A percentile compares a stretch with the other conserved stretches of the same genome.
Conservation (phyloP, 2,329 filamentous ascomycete genomes). For the Fusarium lyarnte region DNA sequence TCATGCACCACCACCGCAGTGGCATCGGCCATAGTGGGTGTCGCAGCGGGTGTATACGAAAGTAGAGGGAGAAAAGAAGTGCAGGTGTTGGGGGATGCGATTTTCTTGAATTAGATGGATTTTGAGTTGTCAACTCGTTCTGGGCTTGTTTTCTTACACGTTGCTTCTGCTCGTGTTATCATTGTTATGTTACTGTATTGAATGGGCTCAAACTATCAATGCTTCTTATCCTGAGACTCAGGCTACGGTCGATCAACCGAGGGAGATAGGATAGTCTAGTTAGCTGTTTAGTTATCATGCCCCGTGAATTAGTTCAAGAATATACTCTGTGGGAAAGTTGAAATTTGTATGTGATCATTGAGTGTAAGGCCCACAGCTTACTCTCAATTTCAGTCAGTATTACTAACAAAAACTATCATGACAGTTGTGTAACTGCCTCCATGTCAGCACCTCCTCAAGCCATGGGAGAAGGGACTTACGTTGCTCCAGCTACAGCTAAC, state of each 20-base stretch:
- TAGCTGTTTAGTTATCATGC: no score
- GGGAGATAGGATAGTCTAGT: no score
- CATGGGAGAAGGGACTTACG: accelerated
- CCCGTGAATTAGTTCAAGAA: no score
- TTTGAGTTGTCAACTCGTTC: accelerated
- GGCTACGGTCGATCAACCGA: no score
- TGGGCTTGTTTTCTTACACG: background rate
- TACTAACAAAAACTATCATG: background rate
- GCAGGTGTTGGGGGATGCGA: background rate
- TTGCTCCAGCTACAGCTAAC: background rate
- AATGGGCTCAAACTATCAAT: no score
- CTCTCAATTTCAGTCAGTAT: background rate
- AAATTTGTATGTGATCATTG: no score
- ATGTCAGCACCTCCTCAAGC: background rate
- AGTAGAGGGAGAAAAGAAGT: background rate
- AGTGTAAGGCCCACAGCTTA: no score
- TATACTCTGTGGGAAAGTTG: accelerated
- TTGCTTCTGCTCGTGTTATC: no score
- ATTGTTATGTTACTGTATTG: no score
- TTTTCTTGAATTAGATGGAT: background rate
- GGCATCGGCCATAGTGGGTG: accelerated
- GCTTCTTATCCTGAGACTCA: no score
- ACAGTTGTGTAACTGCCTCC: background rate
- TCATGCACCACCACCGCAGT: accelerated
- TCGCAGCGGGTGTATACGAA: background rate